A percentile compares a stretch with the other conserved stretches of the same genome.
phyloP scores from a whole-genome alignment of 176 grass and related monocot genomes.

The Pharus latifolius region DNA sequence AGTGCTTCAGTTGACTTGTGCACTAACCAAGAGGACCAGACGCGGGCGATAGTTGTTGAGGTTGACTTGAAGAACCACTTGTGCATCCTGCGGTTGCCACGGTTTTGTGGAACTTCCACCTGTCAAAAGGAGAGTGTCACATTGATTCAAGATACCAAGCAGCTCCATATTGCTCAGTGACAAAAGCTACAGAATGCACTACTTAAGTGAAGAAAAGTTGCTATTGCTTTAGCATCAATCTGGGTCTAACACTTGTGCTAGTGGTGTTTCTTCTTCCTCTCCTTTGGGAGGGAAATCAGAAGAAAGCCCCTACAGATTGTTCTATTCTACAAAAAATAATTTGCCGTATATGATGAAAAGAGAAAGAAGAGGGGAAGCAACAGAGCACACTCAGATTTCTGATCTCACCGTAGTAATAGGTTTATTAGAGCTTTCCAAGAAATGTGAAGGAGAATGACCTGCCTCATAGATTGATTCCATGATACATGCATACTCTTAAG shows the following conservation, averaged over 20 bases:
- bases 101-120: conserved; percentile 73
- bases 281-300: no score
- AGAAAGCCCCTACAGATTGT: not conserved
- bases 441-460: not conserved
- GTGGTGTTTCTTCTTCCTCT: no score
- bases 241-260: not conserved
- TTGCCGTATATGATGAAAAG: not conserved
- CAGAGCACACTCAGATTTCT: not conserved
- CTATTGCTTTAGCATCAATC: not conserved
- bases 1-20: conserved; percentile 49
- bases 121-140: conserved; percentile 17
- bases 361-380: not conserved
- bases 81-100: conserved; percentile 52
- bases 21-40: conserved; percentile 96
- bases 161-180: not conserved
- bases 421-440: not conserved
- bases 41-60: conserved; percentile 57
- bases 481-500: not conserved
- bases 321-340: not conserved
- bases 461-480: not conserved
- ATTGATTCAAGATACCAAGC: not conserved
- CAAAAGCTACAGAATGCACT: conserved; percentile 15
- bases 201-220: not conserved
- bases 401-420: not conserved
- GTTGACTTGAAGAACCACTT: conserved; percentile 81